A percentile compares a stretch with the other conserved stretches of the same genome.
Evolutionary conservation across 2,329 filamentous ascomycete species (phyloP).

Genomic region (Paraphoma chrysanthemicola): DNA sequence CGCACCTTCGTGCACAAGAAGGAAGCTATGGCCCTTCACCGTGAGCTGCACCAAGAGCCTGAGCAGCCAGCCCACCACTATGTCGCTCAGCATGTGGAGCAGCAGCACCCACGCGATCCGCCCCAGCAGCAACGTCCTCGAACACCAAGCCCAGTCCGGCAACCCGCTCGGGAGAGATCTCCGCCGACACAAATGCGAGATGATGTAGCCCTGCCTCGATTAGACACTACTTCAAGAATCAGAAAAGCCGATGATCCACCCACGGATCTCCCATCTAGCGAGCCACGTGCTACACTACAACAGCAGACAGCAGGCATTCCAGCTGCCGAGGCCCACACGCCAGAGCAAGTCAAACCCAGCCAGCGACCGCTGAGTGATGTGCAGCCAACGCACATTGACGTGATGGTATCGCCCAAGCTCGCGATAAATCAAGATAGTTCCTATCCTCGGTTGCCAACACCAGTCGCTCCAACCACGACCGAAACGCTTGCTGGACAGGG

Average conservation of each 20-base stretch:
- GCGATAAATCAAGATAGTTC: conserved; percentile 34
- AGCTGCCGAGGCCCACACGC: conserved; percentile 45
- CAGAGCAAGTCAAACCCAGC: conserved; percentile 27
- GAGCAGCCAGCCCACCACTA: conserved; percentile 30
- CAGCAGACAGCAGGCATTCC: conserved; percentile 53
- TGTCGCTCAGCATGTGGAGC: conserved; percentile 26
- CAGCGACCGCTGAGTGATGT: conserved; percentile 21
- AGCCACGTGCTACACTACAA: conserved; percentile 11
- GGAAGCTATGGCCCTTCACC: conserved; percentile 43
- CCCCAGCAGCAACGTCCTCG: conserved; percentile 15
- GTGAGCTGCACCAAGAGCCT: conserved; percentile 36
- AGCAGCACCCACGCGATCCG: conserved; percentile 12
- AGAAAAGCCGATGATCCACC: conserved; percentile 12
- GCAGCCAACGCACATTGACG: conserved; percentile 12
- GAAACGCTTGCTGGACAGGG: conserved; percentile 13
- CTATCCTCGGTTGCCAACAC: conserved; percentile 29
- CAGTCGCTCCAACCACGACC: conserved; percentile 10
- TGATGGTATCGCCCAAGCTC: conserved; percentile 24
- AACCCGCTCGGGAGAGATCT: conserved; percentile 15
- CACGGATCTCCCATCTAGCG: conserved; percentile 6
- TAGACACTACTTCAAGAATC: conserved; percentile 2
- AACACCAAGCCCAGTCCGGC: conserved; percentile 27
- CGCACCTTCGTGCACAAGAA: conserved; percentile 47
- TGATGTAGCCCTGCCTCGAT: conserved; percentile 10
- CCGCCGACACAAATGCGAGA: conserved; percentile 15